Conservation (phyloP, 192 early-diverging fungal genomes). For the Coemansia reversa region DNA sequence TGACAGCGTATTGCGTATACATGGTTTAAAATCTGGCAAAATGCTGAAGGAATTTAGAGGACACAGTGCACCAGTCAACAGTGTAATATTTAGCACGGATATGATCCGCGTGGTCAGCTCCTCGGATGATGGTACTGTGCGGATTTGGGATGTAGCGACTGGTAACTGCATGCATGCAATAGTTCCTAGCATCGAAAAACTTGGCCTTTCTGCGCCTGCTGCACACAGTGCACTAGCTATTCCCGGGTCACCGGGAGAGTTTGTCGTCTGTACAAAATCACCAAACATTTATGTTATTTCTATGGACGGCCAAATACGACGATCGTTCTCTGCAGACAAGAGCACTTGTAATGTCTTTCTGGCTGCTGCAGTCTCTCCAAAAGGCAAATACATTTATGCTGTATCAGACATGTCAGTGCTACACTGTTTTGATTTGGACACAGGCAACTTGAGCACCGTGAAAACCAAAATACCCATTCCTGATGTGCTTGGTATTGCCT, state of each 20-base stretch:
- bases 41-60: constrained; percentile 89
- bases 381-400: constrained; percentile 81
- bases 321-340: constrained; percentile 49
- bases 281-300: constrained; percentile 70
- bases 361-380: constrained; percentile 62
- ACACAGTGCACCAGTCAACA: constrained; percentile 87
- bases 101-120: constrained; percentile 71
- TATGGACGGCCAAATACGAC: constrained; percentile 60
- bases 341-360: constrained; percentile 58
- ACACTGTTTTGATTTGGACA: constrained; percentile 67
- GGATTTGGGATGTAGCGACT: constrained; percentile 92
- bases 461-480: constrained; percentile 57
- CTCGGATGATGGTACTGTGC: constrained; percentile 76
- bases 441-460: constrained; percentile 52
- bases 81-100: constrained; percentile 70
- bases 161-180: constrained; percentile 61
- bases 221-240: constrained; percentile 60
- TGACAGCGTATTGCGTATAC: constrained; percentile 76
- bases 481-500: constrained; percentile 74
- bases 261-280: constrained; percentile 80
- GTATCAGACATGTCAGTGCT: constrained; percentile 68
- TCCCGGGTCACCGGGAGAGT: constrained; percentile 64
- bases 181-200: constrained; percentile 55
- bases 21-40: constrained; percentile 92
- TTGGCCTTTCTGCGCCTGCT: constrained; percentile 47